Evolutionary conservation across 2,329 filamentous ascomycete species (phyloP).

Genomic region (Epichloe sibirici): DNA sequence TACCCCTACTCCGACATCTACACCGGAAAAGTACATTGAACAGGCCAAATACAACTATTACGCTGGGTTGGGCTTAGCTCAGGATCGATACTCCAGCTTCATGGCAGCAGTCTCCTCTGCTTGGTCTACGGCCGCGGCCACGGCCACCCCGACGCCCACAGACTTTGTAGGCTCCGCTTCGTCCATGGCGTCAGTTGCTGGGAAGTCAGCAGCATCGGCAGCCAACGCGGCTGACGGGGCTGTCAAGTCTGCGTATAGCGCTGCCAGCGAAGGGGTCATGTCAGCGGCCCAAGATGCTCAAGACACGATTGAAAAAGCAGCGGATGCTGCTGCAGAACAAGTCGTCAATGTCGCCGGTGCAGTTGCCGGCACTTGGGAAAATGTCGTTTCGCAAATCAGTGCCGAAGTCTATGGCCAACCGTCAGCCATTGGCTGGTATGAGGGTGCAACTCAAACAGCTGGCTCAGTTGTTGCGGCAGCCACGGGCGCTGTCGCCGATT

Average conservation of each 20-base stretch:
- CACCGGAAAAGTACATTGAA: conserved; percentile 45
- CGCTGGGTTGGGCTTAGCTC: conserved; percentile 64
- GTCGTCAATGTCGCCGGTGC: conserved; percentile 24
- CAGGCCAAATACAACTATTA: conserved; percentile 60
- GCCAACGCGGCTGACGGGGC: conserved; percentile 36
- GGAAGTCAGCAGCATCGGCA: conserved; percentile 31
- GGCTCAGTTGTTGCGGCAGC: conserved; percentile 49
- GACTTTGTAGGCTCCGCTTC: conserved; percentile 34
- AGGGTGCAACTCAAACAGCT: conserved; percentile 32
- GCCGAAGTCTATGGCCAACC: conserved; percentile 58
- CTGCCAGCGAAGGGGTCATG: conserved; percentile 29
- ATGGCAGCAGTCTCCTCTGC: conserved; percentile 59
- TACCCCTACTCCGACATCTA: conserved; percentile 35
- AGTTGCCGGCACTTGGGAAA: conserved; percentile 28
- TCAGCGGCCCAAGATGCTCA: conserved; percentile 27
- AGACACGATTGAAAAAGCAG: conserved; percentile 26
- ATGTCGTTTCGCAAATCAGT: conserved; percentile 48
- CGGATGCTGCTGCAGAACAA: conserved; percentile 33
- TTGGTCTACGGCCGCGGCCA: conserved; percentile 42
- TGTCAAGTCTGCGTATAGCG: conserved; percentile 38
- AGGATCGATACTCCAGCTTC: conserved; percentile 69
- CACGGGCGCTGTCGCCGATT: conserved; percentile 31
- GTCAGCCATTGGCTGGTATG: conserved; percentile 43
- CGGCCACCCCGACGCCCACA: conserved; percentile 49
- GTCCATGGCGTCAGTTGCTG: conserved; percentile 36